Evolutionary conservation across 2,329 filamentous ascomycete genomes (phyloP), one percentile per base, ranked within the genome.

Genomic region (Rutstroemia sp.): DNA sequence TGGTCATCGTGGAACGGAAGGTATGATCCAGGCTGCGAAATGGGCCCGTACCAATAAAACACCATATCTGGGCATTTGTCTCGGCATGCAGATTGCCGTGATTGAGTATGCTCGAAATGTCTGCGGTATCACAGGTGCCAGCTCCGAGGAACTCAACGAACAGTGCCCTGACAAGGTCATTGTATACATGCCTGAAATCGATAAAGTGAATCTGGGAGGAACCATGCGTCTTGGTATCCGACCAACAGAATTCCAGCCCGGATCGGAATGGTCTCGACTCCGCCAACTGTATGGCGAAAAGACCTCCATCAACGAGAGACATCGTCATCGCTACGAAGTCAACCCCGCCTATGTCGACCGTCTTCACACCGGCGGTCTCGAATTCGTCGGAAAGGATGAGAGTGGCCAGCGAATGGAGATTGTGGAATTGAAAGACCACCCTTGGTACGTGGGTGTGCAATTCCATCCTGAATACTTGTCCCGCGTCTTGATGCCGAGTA

Each of bases 161-260:
- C 58, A 70, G 16, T 63, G 58, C 23, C n/a, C 54, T 1, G 64
- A 70, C 23, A 59, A 62, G 44, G 63, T 89, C 27, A 83, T 99
- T 63, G 81, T 97, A 64, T 92, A 88, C 74, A 99, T 97, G 94
- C 92, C 92, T 2, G 92, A 96, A 71, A 81, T 88, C 63, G 81
- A 87, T 72, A 83, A 85, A 69, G 79, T 77, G n/a, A 85, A 86
- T 60, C 79, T 92, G 71, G 90, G 91, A 54, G 91, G 88, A 19
- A 95, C 89, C 1, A 95, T 95, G 91, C 81, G 90, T 59, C 82
- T 95, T 21, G 59, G 91, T 57, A 79, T 85, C 23, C 85, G 88
- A 23, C 78, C 85, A 14, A 89, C 87, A 0, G 73, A 85, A 61
- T 95, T 95, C 79, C 87, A 94, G 70, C 44, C 57, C 2, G 56